phyloP scores from a whole-genome alignment of 352 stramenopile species.

The Pythium plurisporium region DNA sequence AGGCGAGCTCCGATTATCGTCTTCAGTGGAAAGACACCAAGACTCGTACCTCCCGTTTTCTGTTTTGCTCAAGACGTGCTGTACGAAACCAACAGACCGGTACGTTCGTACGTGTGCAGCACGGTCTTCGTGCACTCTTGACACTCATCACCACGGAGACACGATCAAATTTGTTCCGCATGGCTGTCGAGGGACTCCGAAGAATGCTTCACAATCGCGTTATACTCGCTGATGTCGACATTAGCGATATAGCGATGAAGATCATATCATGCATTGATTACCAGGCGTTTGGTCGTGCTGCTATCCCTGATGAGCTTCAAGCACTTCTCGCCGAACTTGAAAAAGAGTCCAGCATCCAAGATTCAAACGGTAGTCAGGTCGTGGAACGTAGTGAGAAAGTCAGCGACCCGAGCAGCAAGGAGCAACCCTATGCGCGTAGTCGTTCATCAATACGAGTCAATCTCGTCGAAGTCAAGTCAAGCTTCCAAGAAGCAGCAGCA shows the following conservation, averaged over 20 bases:
- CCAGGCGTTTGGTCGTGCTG: conserved; percentile 70
- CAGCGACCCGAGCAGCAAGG: neutral
- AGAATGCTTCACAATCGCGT: conserved; percentile 78
- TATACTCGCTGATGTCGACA: conserved; percentile 76
- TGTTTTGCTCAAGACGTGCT: conserved; percentile 41
- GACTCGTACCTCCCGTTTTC: conserved; percentile 67
- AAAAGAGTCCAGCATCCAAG: neutral
- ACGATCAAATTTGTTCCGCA: conserved; percentile 58
- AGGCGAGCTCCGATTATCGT: conserved; percentile 55
- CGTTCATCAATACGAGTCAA: conserved; percentile 15
- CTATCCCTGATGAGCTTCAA: conserved; percentile 53
- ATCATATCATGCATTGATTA: conserved; percentile 82
- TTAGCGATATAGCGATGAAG: conserved; percentile 78
- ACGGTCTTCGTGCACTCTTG: conserved; percentile 56
- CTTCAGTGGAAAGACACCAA: conserved; percentile 67
- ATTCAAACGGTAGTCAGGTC: neutral
- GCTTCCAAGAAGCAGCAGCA: conserved; percentile 27
- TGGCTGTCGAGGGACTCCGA: conserved; percentile 67
- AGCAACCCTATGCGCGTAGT: neutral
- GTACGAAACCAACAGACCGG: conserved; percentile 40
- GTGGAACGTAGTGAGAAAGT: neutral
- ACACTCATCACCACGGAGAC: conserved; percentile 76
- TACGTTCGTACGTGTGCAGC: conserved; percentile 54
- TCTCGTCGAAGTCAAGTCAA: conserved; percentile 19
- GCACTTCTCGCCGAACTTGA: conserved; percentile 11